Evolutionary conservation across 2,329 filamentous ascomycete species (phyloP), one percentile per base, ranked within the genome.

Genomic region (Pyrenophora tritici-repentis): DNA sequence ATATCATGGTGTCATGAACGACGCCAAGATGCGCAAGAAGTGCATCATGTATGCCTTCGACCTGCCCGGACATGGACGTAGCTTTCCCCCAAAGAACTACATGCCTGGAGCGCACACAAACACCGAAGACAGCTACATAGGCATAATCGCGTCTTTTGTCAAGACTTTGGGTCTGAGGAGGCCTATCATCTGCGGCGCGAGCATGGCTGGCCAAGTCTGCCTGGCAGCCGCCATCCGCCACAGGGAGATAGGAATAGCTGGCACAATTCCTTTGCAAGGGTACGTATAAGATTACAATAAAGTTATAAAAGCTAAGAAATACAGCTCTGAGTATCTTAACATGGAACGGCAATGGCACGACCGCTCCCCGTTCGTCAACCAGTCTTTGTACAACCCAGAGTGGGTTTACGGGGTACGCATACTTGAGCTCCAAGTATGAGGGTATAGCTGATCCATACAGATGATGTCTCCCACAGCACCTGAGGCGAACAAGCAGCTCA

Each of bases 1-100:
- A 58, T 81, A 81, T 44, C 79, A 81, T 44, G 78, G 79, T 16
- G 78, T 81, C 2, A 76, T 82, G 77, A 81, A 81, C 47, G 73
- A 81, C 47, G 49, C 66, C 22, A 66, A 70, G 10, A 79, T 79
- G 76, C 69, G 74, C 16, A 73, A 78, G 62, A 76, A 70, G 45
- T 79, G 76, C 48, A 76, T 72, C 16, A 81, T 81, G 78, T 76
- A 75, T 37, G 76, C 76, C 1, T 79, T 81, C 39, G 79, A 81
- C 58, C 67, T 81, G 8, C 79, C 79, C 0, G 78, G 76, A 2
- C 79, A 81, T 53, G 79, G 79, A 1, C 63, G 78, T 6, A 77
- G 73, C 37, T 81, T 81, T 49, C 79, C 79, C 0, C 73, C 74
- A 10, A 65, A 73, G 42, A 70, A 71, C 17, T 73, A 76, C 50